Evolutionary conservation across 179 eudicot genomes (phyloP), one percentile per base, ranked within the genome.

Genomic region (Actinidia arguta): DNA sequence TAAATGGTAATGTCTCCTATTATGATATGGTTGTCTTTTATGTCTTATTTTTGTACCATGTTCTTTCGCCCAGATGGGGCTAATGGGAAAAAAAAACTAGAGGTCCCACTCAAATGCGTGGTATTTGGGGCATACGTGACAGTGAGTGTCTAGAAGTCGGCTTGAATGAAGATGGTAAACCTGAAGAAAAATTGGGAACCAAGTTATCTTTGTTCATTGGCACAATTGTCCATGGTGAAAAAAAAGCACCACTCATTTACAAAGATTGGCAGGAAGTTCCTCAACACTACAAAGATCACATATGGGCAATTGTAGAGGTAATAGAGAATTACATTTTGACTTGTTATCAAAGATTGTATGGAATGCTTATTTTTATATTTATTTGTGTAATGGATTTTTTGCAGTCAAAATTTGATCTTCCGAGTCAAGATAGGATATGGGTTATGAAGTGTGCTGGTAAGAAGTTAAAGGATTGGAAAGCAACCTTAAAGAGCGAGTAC

Each of bases 211-310:
- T 22, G 1, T 61, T 61, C 11, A 61, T 61, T n/a, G 31, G 66
- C 3, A 61, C 11, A 5, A 61, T 61, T 61, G 66, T 61, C 3
- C 31, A 3, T 61, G 31, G 24, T 61, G 66, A 2, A 22, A 61
- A 61, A 61, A 61, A n/a, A n/a, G 66, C 66, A 61, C 66, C 31
- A 61, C 31, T n/a, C 66, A 61, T 6, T 61, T 61, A n/a, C 66
- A 61, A 61, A 3, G 17, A 61, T n/a, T 61, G 61, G 61, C n/a
- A 56, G 14, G 0, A 56, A 56, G 61, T 56, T 0, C 61, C 61
- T 14, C n/a, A 56, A 56, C n/a, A 56, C 18, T 56, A 56, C 6
- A 56, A 56, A 56, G 61, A 13, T 56, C 61, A 56, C 61, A 61
- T 61, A n/a, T 61, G 31, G 31, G 66, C 12, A 2, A 1, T 61